These are phyloP conservation scores for Mrakia frigida DNA, from an alignment of 768 basidiomycete genomes.

Conservation along the genomic window DNA sequence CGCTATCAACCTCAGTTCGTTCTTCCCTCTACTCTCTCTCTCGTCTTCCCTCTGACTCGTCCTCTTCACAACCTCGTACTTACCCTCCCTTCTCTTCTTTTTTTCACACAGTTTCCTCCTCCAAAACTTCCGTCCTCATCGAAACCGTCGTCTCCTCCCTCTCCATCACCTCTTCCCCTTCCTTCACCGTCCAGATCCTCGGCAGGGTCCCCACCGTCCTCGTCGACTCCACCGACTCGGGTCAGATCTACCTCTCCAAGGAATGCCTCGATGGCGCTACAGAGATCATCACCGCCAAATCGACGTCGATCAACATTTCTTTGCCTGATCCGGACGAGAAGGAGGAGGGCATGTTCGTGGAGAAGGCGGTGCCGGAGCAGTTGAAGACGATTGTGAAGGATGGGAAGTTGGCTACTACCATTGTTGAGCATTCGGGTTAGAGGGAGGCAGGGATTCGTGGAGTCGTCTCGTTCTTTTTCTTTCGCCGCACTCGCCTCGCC, in stretches of 20 bases:
- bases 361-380: slow-evolving; percentile 92
- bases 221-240: slow-evolving; percentile 89
- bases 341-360: slow-evolving; percentile 85
- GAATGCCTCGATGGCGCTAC: slow-evolving; percentile 57
- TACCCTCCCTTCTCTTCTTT: not conserved
- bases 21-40: no score
- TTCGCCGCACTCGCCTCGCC: not conserved
- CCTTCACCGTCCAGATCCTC: slow-evolving; percentile 86
- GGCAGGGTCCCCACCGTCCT: slow-evolving; percentile 87
- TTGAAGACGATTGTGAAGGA: slow-evolving; percentile 72
- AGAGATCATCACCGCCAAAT: slow-evolving; percentile 92
- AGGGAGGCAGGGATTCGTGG: not conserved
- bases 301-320: slow-evolving; percentile 84
- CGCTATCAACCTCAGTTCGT: slow-evolving; percentile 74
- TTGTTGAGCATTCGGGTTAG: slow-evolving; percentile 70
- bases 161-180: slow-evolving; percentile 82
- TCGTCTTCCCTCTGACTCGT: not conserved
- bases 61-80: not conserved
- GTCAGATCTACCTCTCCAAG: slow-evolving; percentile 87
- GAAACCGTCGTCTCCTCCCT: slow-evolving; percentile 90
- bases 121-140: slow-evolving; percentile 77
- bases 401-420: slow-evolving; percentile 79
- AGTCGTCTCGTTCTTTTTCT: not conserved
- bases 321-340: slow-evolving; percentile 72
- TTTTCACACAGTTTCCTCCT: slow-evolving; percentile 65